Evolutionary conservation across 1,284 basidiomycete species (phyloP).

Genomic region (Ganoderma leucocontextum): DNA sequence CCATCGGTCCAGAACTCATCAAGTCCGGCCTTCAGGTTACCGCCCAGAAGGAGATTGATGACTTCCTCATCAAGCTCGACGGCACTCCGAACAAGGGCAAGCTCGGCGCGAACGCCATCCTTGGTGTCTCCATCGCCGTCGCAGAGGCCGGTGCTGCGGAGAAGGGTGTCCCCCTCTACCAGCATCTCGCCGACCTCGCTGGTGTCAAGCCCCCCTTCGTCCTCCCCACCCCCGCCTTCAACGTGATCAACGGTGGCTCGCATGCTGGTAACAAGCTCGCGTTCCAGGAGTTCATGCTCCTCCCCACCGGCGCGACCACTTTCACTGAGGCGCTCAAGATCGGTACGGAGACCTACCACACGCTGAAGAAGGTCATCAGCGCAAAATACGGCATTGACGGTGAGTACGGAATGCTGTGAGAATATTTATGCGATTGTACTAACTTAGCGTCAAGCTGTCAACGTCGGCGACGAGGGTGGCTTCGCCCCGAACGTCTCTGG

Average conservation of each 20-base stretch:
- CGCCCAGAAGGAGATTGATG: slow-evolving; percentile 96
- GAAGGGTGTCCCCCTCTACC: slow-evolving; percentile 95
- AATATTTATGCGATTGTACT: neutral
- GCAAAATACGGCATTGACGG: slow-evolving; percentile 99
- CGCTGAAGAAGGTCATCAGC: slow-evolving; percentile 98
- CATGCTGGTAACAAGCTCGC: slow-evolving; percentile 99
- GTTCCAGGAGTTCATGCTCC: slow-evolving; percentile 99
- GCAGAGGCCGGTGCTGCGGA: slow-evolving; percentile 94
- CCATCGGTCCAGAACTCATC: slow-evolving; percentile 92
- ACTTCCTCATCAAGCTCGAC: slow-evolving; percentile 98
- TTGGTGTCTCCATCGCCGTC: slow-evolving; percentile 97
- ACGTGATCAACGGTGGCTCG: slow-evolving; percentile 99
- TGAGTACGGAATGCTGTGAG: slow-evolving; percentile 40
- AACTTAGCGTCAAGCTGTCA: slow-evolving; percentile 74
- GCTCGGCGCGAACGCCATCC: slow-evolving; percentile 99
- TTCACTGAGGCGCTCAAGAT: slow-evolving; percentile 99
- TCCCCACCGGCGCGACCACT: slow-evolving; percentile 90
- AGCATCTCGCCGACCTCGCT: slow-evolving; percentile 95
- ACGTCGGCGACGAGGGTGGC: slow-evolving; percentile 99
- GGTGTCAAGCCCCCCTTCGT: slow-evolving; percentile 94
- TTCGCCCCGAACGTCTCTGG: slow-evolving; percentile 98
- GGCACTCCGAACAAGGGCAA: slow-evolving; percentile 99
- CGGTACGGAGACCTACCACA: slow-evolving; percentile 98
- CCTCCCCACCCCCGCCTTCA: slow-evolving; percentile 93
- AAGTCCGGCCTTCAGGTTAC: slow-evolving; percentile 89